These are phyloP conservation scores for Gymnopilus dilepis DNA, from an alignment of 768 basidiomycete genomes.

Conservation along the genomic window DNA sequence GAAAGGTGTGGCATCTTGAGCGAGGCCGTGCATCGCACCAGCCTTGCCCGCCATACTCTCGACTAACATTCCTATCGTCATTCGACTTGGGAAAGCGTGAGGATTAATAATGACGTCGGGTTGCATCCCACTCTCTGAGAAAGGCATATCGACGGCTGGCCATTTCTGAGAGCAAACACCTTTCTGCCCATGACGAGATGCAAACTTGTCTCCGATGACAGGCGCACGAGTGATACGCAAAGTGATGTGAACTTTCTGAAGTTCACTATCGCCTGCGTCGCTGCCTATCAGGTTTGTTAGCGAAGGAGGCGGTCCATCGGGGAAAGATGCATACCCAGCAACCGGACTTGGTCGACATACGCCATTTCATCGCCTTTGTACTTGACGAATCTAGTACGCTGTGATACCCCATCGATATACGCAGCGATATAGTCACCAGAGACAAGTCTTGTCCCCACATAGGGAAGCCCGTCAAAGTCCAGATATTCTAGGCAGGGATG, in stretches of 20 bases:
- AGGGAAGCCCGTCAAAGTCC: conserved; percentile 86
- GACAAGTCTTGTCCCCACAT: conserved; percentile 68
- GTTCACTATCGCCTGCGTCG: conserved; percentile 85
- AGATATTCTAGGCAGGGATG: conserved; percentile 57
- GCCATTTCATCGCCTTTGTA: conserved; percentile 96
- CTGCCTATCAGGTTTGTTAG: conserved; percentile 55
- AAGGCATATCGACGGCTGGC: conserved; percentile 98
- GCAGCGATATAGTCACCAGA: conserved; percentile 85
- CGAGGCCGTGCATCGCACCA: conserved; percentile 96
- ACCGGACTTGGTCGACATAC: conserved; percentile 88
- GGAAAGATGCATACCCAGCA: conserved; percentile 66
- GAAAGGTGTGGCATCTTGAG: conserved; percentile 99
- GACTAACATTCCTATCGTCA: conserved; percentile 99
- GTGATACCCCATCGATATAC: conserved; percentile 85
- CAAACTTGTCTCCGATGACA: conserved; percentile 99
- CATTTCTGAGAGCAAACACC: conserved; percentile 99
- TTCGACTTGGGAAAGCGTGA: conserved; percentile 98
- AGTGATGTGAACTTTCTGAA: conserved; percentile 93
- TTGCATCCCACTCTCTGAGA: conserved; percentile 98
- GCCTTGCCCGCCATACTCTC: conserved; percentile 99
- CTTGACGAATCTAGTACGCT: conserved; percentile 84
- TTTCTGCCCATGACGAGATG: conserved; percentile 98
- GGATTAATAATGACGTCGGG: conserved; percentile 99
- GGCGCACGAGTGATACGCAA: conserved; percentile 93
- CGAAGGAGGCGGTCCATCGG: conserved; percentile 2